Base-by-base conservation (phyloP, 139 green algal species). In the Marvania coccoides region DNA sequence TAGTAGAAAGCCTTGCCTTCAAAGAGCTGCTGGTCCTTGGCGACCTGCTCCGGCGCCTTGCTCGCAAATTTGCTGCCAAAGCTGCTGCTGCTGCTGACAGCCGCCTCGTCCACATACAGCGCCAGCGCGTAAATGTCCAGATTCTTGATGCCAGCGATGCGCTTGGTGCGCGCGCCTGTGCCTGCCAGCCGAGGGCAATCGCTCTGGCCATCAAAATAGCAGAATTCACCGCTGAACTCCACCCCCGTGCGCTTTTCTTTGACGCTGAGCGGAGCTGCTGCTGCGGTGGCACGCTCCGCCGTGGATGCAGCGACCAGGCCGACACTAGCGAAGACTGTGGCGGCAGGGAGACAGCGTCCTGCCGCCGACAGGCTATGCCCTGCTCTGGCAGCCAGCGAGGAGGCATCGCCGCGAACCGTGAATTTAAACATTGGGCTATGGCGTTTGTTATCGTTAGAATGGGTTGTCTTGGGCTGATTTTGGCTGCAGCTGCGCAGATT, bases 71-170 rank as follows among this genome's bases (percentile, higher is more conserved):
- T n/a, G n/a, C 56, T 66, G 28, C 12, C 31, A 66, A 36, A 48
- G 28, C 13, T n/a, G 13, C 33, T 14, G 12, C 34, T 24, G 23
- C 8, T 14, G 26, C n/a, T 26, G 9, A 26, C n/a, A 8, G 53
- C 63, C 35, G 33, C 24, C 29, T 10, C 23, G 48, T 70, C 63
- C 14, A 70, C 46, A 40, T 70, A 70, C 63, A 70, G 12, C 30
- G 9, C 63, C 47, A 70, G 29, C 8, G 63, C 63, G 35, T 70
- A 70, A 26, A 70, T 40, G 47, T 70, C 63, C 28, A 70, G 15
- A 13, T 34, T 62, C 33, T 70, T 70, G 12, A 70, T 70, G 6
- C 61, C 61, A 38, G 42, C 39, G 5, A 70, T 28, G 24, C 30
- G 45, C 30, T 70, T 70, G 26, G 33, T 23, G 31, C 63, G 63